phyloP scores from a whole-genome alignment of 2,329 filamentous ascomycete genomes.

The Aspergillus sp. region DNA sequence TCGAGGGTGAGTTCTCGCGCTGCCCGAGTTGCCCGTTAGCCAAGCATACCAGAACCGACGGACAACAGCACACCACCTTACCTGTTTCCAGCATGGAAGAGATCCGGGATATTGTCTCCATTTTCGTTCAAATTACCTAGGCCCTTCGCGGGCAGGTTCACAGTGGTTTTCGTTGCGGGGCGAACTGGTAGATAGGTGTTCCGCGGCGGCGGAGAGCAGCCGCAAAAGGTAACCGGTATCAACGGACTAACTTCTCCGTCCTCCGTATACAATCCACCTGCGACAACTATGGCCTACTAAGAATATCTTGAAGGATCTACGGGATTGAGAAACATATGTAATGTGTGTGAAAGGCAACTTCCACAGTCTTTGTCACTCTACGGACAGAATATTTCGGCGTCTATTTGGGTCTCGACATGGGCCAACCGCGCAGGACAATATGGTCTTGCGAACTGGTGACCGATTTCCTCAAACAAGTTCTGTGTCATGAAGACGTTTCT shows the following conservation, averaged over 20 bases:
- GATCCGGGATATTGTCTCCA: slow-evolving; percentile 96
- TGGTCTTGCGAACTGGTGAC: slow-evolving; percentile 46
- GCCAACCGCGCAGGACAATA: slow-evolving; percentile 15
- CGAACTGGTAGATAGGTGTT: no score
- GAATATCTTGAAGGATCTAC: no score
- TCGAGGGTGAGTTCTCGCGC: slow-evolving; percentile 96
- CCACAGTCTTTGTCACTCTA: no score
- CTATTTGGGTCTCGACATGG: slow-evolving; percentile 7
- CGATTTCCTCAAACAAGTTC: slow-evolving; percentile 56
- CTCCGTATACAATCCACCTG: no score
- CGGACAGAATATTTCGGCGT: no score
- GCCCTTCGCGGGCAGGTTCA: slow-evolving; percentile 8
- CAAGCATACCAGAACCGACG: background rate
- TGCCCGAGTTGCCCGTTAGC: slow-evolving; percentile 32
- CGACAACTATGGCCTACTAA: no score
- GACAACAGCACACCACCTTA: slow-evolving; percentile 39
- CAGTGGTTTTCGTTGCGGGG: background rate
- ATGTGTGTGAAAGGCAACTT: no score
- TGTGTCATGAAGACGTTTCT: slow-evolving; percentile 46
- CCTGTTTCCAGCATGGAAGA: slow-evolving; percentile 91
- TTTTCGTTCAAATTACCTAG: slow-evolving; percentile 34
- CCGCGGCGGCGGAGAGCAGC: no score
- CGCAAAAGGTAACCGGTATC: no score
- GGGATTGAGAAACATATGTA: no score
- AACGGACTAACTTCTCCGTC: no score